Base-by-base conservation (phyloP, 1,284 basidiomycete genomes). In the Apiotrichum brassicae region DNA sequence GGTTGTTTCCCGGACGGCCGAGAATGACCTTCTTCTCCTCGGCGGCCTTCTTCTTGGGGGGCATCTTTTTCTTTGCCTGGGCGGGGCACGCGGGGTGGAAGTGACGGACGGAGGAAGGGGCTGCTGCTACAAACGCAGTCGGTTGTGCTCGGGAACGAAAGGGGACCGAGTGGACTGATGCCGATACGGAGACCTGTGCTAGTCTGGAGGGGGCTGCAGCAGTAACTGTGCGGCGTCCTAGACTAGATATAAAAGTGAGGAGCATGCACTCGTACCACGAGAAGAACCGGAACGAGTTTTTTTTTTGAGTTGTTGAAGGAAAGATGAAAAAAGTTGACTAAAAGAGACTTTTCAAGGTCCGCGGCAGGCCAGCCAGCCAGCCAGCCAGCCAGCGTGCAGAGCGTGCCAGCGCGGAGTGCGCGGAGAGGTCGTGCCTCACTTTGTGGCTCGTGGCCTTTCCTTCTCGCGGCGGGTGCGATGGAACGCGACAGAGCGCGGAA, bases 1-100 rank as follows among this genome's bases (percentile, higher is more conserved):
- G 66, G 65, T 95, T 95, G 77, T 97, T 97, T 57, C 86, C 80
- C 34, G 93, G 92, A 57, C 91, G 78, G 41, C 92, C 92, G 41
- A 97, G 82, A 23, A 92, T 75, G 34, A 78, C 76, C 76, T 89
- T 93, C 78, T 92, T 93, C 76, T 90, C 87, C 32, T 77, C 77
- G 25, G 68, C 77, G 49, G 78, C 76, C 49, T 81, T 81, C 74
- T 77, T 77, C 70, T 89, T 90, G 76, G 88, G 90, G 9, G 90
- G 90, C 13, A 88, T 84, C 86, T 91, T 87, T 38, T 59, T 61
- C 53, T 67, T 62, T 28, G 60, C 60, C 33, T 39, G 44, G 19
- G 49, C 28, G 33, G 60, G 22, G 26, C 54, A 44, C 43, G 49
- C 23, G 39, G 20, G 19, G 58, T 51, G 35, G 55, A 58, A 48